Evolutionary conservation across 2,329 filamentous ascomycete genomes (phyloP), one percentile per base, ranked within the genome.

Genomic region (Colletotrichum orbiculare): DNA sequence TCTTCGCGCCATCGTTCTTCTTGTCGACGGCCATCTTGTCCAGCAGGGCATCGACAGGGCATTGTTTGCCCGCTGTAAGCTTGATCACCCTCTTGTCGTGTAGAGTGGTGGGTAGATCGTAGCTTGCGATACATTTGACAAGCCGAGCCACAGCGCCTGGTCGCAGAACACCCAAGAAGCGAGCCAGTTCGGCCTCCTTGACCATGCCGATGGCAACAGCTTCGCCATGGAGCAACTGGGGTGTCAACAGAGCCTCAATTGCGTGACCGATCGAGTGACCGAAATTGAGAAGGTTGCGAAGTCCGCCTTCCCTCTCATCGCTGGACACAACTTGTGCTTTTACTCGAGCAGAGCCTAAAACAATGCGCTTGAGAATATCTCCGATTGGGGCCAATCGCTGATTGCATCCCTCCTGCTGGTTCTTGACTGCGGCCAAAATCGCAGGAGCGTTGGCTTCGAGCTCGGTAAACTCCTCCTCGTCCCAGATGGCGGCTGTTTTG

Each of bases 181-280:
- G 91, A 33, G 96, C 93, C 60, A 99, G 82, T 77, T 98, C 96
- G 10, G 95, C 96, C 78, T 99, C 96, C 76, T 96, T 97, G 65
- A 98, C 92, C 96, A 99, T 99, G 34, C 96, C 96, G 71, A 99
- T 97, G 25, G 96, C 93, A 10, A 99, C 95, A 68, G 92, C 94
- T 76, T 99, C 96, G 66, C 96, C 96, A 73, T 99, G 96, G 7
- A 99, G 87, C 42, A 99, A 89, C 77, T 99, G 95, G 0, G 96
- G 96, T 0, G 96, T 97, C 46, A 98, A 84, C 49, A 99, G 94
- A 35, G 96, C 96, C 79, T 99, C 96, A 72, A 95, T 94, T 15
- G 96, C 96, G 78, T 99, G 96, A 12, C 96, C 96, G 70, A 99
- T 98, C 1, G 96, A 98, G 76, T 99, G 96, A 38, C 96, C 96